Base-by-base conservation (phyloP, 495 filamentous ascomycete species). In the Penicillium odoratum region DNA sequence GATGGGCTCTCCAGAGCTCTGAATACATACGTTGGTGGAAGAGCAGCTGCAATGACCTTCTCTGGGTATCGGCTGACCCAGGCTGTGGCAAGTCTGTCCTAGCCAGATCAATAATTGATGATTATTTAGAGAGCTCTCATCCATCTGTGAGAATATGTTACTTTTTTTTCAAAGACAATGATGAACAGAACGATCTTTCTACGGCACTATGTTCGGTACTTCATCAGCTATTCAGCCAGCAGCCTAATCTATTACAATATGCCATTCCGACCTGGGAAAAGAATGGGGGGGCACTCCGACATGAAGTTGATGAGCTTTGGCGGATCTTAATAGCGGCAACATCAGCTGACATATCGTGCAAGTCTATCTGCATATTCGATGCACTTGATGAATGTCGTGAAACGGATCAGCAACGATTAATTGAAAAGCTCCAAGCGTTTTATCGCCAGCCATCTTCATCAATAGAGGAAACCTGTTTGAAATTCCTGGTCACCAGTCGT, bases 11-110 rank as follows among this genome's bases (percentile, higher is more conserved):
- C 9, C 43, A 68, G 28, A 68, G 77, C 57, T 0, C 54, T 18
- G 64, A 65, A 16, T 78, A 72, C 48, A 57, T 53, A 2, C 51
- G 57, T 30, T 78, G 73, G 74, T 57, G 47, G 51, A 30, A 59
- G 13, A 62, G 60, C 44, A 49, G 16, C n/a, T 29, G 46, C 3
- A 66, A 69, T 33, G 65, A 69, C 34, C 59, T 80, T 26, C 69
- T 81, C 10, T 78, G 69, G 76, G 59, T 80, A 15, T 73, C 78
- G 6, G 78, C 72, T 15, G 71, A 76, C 55, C 74, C 71, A 36
- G 75, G 75, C 29, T 78, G 71, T 58, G 73, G 77, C 3, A 81
- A 81, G 55, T 75, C 77, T 52, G 75, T 81, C 3, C 56, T 80
- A 7, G 51, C 71, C 1, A 61, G 63, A 56, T 71, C 62, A 15